A percentile compares a stretch with the other conserved stretches of the same genome.
phyloP scores from a whole-genome alignment of 2,329 filamentous ascomycete genomes.

The Iodosphaeria phyllophila region DNA sequence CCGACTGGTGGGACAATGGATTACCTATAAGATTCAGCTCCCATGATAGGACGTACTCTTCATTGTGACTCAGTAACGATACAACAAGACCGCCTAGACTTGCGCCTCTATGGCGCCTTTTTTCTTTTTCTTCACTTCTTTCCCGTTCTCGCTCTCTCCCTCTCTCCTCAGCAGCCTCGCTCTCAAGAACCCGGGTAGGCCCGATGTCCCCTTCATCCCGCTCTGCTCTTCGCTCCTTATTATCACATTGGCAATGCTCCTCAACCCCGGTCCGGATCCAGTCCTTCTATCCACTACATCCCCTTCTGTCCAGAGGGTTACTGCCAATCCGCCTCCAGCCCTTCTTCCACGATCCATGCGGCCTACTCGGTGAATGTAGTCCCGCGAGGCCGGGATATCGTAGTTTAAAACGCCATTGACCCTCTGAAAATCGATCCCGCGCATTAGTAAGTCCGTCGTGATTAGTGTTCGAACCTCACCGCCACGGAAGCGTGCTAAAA shows the following conservation, averaged over 20 bases:
- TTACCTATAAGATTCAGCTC: too few species aligned
- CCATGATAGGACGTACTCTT: constrained; percentile 71
- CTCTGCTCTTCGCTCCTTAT: constrained; percentile 60
- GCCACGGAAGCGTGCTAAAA: constrained; percentile 79
- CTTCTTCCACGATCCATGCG: constrained; percentile 75
- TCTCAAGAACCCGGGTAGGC: too few species aligned
- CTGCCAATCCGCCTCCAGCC: constrained; percentile 79
- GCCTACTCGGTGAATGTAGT: constrained; percentile 85
- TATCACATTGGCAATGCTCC: constrained; percentile 86
- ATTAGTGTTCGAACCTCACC: constrained; percentile 95
- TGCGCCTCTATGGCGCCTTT: constrained; percentile 57
- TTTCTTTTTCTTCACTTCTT: constrained; percentile 66
- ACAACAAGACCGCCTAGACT: constrained; percentile 25
- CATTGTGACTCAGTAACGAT: constrained; percentile 57
- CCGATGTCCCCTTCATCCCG: constrained; percentile 26
- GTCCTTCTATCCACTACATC: too few species aligned
- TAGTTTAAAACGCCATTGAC: constrained; percentile 96
- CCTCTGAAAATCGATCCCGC: constrained; percentile 86
- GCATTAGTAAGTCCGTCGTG: constrained; percentile 81
- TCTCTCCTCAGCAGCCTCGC: constrained; percentile 47
- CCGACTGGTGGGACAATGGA: too few species aligned
- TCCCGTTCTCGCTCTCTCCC: constrained; percentile 79
- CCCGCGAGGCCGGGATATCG: constrained; percentile 79
- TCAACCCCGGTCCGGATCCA: constrained; percentile 71
- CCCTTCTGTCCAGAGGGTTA: constrained; percentile 91